Conservation (phyloP, 495 filamentous ascomycete genomes). For the Penicillium coffeae region DNA sequence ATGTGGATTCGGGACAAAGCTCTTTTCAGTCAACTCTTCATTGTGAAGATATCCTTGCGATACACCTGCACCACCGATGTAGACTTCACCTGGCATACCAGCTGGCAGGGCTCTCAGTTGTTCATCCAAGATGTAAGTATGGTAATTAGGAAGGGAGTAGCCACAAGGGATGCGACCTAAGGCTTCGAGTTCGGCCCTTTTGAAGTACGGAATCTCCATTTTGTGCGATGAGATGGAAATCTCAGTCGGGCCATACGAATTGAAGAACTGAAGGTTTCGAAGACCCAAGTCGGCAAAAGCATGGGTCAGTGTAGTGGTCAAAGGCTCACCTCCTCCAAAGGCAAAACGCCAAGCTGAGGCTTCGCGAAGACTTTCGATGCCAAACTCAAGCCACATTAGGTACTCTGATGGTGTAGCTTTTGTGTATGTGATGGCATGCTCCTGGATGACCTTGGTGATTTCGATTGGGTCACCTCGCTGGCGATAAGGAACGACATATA, state of each 20-base stretch:
- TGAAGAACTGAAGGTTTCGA: too few species aligned
- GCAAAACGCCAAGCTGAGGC: constrained; percentile 14
- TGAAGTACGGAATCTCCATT: constrained; percentile 3
- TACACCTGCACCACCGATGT: constrained; percentile 36
- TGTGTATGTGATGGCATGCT: constrained; percentile 31
- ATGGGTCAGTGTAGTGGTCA: too few species aligned
- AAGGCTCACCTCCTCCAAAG: too few species aligned
- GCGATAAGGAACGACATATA: constrained; percentile 17
- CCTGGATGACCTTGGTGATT: constrained; percentile 26
- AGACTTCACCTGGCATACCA: constrained; percentile 41
- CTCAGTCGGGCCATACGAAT: too few species aligned
- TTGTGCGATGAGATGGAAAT: constrained; percentile 7
- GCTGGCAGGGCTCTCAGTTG: constrained; percentile 29
- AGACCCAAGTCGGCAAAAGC: too few species aligned
- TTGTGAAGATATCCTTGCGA: constrained; percentile 25
- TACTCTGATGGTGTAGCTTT: constrained; percentile 42
- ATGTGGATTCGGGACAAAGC: constrained; percentile 17
- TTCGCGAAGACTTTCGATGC: constrained; percentile 2
- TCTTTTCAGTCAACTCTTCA: constrained; percentile 21
- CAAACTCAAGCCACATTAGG: constrained; percentile 24
- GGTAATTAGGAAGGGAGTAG: constrained; percentile 33
- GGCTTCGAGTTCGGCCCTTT: not conserved
- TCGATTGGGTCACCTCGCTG: constrained; percentile 23
- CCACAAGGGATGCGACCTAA: constrained; percentile 22
- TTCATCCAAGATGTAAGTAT: constrained; percentile 40